Evolutionary conservation across 1,284 basidiomycete species (phyloP).

Genomic region (Quambalaria eucalypti): DNA sequence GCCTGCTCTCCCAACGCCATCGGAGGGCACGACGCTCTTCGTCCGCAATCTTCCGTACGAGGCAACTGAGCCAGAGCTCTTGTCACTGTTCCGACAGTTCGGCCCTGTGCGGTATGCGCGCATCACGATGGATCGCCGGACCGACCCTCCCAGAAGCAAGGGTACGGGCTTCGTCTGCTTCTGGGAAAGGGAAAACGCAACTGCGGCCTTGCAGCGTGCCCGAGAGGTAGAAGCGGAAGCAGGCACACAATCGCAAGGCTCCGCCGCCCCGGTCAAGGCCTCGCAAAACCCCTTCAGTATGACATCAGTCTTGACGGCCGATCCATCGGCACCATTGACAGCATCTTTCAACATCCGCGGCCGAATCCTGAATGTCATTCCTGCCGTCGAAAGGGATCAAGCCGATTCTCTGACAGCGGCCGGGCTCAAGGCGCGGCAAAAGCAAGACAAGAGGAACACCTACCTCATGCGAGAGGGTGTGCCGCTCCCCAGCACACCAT

Average conservation of each 20-base stretch:
- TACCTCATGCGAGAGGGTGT: constrained; percentile 82
- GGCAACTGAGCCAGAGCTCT: constrained; percentile 51
- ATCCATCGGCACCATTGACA: constrained; percentile 78
- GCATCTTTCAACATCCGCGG: constrained; percentile 80
- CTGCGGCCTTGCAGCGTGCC: constrained; percentile 72
- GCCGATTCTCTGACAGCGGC: constrained; percentile 78
- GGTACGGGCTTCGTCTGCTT: constrained; percentile 97
- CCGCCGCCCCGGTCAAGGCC: constrained; percentile 12
- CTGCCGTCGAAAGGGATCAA: constrained; percentile 80
- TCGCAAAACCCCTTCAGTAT: constrained; percentile 32
- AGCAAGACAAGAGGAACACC: constrained; percentile 89
- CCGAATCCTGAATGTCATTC: constrained; percentile 77
- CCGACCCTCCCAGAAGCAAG: constrained; percentile 62
- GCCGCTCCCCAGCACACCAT: constrained; percentile 33
- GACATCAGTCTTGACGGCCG: constrained; percentile 59
- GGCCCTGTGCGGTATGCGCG: constrained; percentile 88
- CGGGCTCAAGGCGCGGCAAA: constrained; percentile 66
- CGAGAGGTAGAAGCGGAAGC: constrained; percentile 35
- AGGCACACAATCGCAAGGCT: constrained; percentile 7
- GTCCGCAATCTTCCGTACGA: constrained; percentile 87
- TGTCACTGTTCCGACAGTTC: constrained; percentile 54
- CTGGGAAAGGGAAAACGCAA: constrained; percentile 86
- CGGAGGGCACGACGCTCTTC: constrained; percentile 75
- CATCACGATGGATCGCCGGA: constrained; percentile 75
- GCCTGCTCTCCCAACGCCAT: constrained; percentile 30